These are phyloP conservation scores for Sicyos edulis DNA, from an alignment of 306 rosid species.

Conservation along the genomic window DNA sequence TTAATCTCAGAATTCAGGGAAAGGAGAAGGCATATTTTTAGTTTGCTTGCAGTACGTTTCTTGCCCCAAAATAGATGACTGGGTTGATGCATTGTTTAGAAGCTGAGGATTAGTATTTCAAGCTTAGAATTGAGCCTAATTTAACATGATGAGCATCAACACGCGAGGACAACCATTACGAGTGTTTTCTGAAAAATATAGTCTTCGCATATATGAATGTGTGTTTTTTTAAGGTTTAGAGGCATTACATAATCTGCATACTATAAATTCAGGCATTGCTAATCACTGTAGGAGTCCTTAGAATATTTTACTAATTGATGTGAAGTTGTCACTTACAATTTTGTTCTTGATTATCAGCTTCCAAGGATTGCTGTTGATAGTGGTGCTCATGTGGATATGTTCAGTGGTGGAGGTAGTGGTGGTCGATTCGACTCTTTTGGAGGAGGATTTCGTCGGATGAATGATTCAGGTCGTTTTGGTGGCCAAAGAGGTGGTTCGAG, in stretches of 20 bases:
- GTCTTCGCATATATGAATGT: neutral
- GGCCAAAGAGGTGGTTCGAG: conserved; percentile 25
- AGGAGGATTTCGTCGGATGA: conserved; percentile 29
- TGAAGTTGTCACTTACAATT: conserved; percentile 20
- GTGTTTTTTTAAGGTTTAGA: neutral
- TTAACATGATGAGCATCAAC: neutral
- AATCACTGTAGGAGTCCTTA: neutral
- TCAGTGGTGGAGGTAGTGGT: conserved; percentile 45
- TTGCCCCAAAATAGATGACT: neutral
- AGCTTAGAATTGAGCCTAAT: neutral
- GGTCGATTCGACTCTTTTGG: conserved; percentile 41
- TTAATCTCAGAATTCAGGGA: neutral
- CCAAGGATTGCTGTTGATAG: conserved; percentile 59
- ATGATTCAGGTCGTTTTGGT: conserved; percentile 11
- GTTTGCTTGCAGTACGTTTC: conserved; percentile 2
- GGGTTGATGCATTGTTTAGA: neutral
- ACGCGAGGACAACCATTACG: neutral
- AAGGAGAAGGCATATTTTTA: neutral
- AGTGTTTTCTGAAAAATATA: neutral
- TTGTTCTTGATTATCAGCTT: conserved; percentile 51
- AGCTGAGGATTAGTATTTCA: neutral
- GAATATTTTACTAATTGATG: neutral
- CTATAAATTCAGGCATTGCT: neutral
- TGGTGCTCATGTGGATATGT: conserved; percentile 38
- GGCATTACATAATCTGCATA: neutral